These are phyloP conservation scores for Fusarium sp. DNA, from an alignment of 2,329 filamentous ascomycete genomes.

Conservation along the genomic window DNA sequence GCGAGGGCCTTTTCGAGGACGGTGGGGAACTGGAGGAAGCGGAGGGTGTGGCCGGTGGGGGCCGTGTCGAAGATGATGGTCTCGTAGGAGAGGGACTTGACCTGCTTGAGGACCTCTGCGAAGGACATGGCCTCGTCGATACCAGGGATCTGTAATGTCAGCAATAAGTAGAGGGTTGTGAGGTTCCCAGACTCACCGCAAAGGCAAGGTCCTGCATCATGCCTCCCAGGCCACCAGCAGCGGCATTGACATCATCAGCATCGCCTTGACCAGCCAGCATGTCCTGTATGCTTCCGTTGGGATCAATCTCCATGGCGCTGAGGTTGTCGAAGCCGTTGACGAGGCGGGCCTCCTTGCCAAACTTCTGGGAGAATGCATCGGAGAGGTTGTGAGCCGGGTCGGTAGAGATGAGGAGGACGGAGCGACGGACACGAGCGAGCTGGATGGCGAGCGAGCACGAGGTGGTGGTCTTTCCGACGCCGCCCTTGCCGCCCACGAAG, in stretches of 20 bases:
- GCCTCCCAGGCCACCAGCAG: constrained; percentile 78
- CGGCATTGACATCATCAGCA: constrained; percentile 69
- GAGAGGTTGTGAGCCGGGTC: constrained; percentile 98
- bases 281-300: constrained; percentile 97
- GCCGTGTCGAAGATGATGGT: constrained; percentile 99
- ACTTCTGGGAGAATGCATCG: constrained; percentile 98
- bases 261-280: constrained; percentile 79
- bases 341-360: constrained; percentile 95
- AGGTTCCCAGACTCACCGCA: constrained; percentile 66
- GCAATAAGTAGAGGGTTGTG: neutral
- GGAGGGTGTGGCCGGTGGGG: constrained; percentile 95
- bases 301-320: constrained; percentile 99
- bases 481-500: constrained; percentile 97
- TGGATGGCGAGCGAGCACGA: constrained; percentile 98
- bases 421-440: constrained; percentile 92
- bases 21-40: constrained; percentile 97
- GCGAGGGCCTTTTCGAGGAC: constrained; percentile 98
- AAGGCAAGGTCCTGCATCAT: constrained; percentile 99
- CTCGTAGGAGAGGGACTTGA: constrained; percentile 98
- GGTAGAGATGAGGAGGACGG: constrained; percentile 95
- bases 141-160: constrained; percentile 77
- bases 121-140: constrained; percentile 99
- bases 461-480: constrained; percentile 99
- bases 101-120: constrained; percentile 97
- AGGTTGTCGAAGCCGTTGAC: constrained; percentile 92